phyloP scores from a whole-genome alignment of 352 stramenopile species.

The Elongisporangium senticosum region DNA sequence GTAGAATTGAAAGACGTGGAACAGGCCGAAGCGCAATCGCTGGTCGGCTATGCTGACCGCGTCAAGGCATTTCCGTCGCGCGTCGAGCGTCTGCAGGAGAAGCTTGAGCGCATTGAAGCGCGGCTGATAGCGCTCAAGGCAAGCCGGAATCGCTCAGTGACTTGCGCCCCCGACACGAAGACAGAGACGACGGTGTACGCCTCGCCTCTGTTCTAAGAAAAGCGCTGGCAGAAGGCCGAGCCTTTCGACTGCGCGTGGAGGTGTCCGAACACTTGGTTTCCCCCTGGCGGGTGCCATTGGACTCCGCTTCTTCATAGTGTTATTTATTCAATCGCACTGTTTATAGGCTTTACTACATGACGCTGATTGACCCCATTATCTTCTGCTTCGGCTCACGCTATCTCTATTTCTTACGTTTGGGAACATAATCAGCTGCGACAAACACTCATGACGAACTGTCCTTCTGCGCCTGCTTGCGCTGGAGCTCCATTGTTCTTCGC shows the following conservation, averaged over 20 bases:
- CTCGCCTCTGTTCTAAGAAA: slow-evolving; percentile 46
- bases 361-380: neutral
- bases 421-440: neutral
- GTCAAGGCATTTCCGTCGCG: slow-evolving; percentile 58
- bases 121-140: slow-evolving; percentile 61
- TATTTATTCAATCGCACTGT: slow-evolving; percentile 1
- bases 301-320: neutral
- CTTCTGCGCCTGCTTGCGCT: slow-evolving; percentile 19
- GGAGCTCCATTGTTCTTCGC: slow-evolving; percentile 43
- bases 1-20: slow-evolving; percentile 59
- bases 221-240: neutral
- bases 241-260: neutral
- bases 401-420: neutral
- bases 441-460: neutral
- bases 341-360: neutral
- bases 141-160: slow-evolving; percentile 23
- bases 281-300: neutral
- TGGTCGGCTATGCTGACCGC: slow-evolving; percentile 70
- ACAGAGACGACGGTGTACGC: slow-evolving; percentile 19
- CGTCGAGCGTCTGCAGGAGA: slow-evolving; percentile 62
- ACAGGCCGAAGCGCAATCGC: slow-evolving; percentile 39
- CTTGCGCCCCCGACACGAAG: slow-evolving; percentile 16
- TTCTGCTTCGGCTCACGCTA: neutral
- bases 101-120: slow-evolving; percentile 62
- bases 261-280: neutral